Conservation (phyloP, 139 green algal species). For the Eudorina sp. region DNA sequence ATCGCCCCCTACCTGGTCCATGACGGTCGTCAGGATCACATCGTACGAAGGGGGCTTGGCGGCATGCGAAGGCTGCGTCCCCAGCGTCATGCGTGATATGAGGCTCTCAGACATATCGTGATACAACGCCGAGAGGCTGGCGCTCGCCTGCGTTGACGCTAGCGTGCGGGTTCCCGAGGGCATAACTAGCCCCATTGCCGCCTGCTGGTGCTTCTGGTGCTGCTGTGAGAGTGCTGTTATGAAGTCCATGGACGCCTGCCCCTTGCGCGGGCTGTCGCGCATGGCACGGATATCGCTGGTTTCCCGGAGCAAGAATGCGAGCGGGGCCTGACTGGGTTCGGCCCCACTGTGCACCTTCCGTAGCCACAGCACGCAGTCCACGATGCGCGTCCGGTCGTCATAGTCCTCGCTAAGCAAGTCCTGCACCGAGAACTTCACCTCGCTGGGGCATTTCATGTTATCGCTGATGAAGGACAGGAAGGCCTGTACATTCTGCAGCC, state of each 20-base stretch:
- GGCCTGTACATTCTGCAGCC: conserved; percentile 61
- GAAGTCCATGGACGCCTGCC: not conserved
- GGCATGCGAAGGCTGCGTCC: conserved; percentile 1
- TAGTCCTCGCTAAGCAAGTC: conserved; percentile 68
- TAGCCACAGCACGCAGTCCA: conserved; percentile 75
- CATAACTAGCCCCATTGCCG: conserved; percentile 41
- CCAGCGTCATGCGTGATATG: conserved; percentile 1
- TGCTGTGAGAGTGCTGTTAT: conserved; percentile 39
- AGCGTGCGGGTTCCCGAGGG: conserved; percentile 5
- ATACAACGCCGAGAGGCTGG: conserved; percentile 21
- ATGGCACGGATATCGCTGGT: not conserved
- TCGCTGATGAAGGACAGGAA: conserved; percentile 64
- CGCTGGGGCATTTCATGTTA: conserved; percentile 55
- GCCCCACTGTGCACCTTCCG: conserved; percentile 54
- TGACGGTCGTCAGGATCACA: not conserved
- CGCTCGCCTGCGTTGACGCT: not conserved
- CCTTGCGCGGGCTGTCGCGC: conserved; percentile 30
- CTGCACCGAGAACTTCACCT: conserved; percentile 63
- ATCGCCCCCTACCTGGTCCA: conserved; percentile 39
- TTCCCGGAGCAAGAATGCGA: conserved; percentile 1
- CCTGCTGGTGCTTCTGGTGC: conserved; percentile 52
- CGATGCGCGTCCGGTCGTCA: conserved; percentile 68
- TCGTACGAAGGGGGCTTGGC: too few species aligned
- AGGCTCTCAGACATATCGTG: not conserved
- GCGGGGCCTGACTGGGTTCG: not conserved